phyloP scores from a whole-genome alignment of 2,329 filamentous ascomycete genomes.

The Aspergillus fijiensis region DNA sequence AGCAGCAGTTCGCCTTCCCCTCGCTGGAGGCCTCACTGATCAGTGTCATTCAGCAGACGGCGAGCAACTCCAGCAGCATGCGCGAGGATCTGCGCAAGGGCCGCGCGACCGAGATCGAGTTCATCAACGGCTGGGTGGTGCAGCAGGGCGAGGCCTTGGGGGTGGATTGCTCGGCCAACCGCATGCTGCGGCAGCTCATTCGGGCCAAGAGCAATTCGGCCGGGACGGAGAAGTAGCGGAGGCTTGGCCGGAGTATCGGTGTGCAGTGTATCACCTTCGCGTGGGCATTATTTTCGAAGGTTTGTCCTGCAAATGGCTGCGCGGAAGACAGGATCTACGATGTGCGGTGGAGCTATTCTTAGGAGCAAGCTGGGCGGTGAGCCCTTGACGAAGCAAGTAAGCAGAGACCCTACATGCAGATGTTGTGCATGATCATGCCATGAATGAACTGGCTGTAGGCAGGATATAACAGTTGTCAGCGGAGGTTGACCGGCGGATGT shows the following conservation, averaged over 20 bases:
- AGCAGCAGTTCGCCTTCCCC: not conserved
- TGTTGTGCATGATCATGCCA: not conserved
- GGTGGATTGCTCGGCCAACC: slow-evolving; percentile 2
- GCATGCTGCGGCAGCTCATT: not conserved
- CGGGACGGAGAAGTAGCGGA: not conserved
- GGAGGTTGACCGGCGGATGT: too few species aligned
- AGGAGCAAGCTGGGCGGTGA: not conserved
- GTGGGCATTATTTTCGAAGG: too few species aligned
- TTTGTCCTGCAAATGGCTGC: too few species aligned
- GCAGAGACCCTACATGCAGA: not conserved
- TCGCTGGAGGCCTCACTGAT: not conserved
- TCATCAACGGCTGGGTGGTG: slow-evolving; percentile 10
- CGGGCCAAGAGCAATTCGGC: not conserved
- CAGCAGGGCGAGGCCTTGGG: not conserved
- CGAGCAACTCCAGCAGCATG: slow-evolving; percentile 10
- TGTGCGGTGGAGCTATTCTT: too few species aligned
- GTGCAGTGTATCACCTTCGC: not conserved
- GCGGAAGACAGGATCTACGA: too few species aligned
- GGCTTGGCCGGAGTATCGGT: not conserved
- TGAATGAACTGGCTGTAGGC: not conserved
- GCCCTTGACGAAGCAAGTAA: not conserved
- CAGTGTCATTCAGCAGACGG: slow-evolving; percentile 1
- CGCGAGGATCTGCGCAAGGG: slow-evolving; percentile 7
- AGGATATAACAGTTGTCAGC: too few species aligned
- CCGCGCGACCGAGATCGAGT: slow-evolving; percentile 5